Evolutionary conservation across 371 early-diverging fungal genomes (phyloP), one percentile per base, ranked within the genome.

Genomic region (Phascolomyces articulosus): DNA sequence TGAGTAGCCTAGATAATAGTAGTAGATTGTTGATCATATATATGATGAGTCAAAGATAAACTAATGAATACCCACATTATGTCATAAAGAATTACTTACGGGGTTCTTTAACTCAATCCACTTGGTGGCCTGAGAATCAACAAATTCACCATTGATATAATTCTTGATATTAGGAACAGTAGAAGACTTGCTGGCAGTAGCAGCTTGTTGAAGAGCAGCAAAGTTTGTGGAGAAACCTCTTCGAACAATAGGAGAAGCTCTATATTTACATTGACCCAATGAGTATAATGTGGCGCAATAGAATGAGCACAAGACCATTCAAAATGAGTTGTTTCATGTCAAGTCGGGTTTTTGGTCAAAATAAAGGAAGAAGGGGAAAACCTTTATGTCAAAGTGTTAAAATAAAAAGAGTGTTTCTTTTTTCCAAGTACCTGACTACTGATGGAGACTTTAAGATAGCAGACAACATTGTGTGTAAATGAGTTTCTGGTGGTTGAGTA

Each of bases 101-200:
- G 98, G 98, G 75, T 98, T 96, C 67, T 86, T 85, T 34, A 98
- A 87, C 56, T 93, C 93, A 67, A 95, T 90, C 95, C 95, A 96
- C 69, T 92, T 86, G 67, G 85, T 78, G 27, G 96, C 85, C 67
- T 91, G 87, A 15, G 97, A 96, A 64, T 96, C 94, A 47, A 92
- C 76, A 74, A 96, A 95, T 84, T 97, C 90, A 60, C 98, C 98
- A 69, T 97, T 91, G 77, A 98, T 93, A 68, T 84, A 91, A 62
- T 93, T 83, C 82, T 90, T 89, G 60, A 93, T 87, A 29, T 78
- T 87, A 24, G 82, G 82, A 29, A 78, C 78, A n/a, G 79, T 71
- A 21, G 77, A 63, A 15, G 69, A 69, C 63, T 67, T 55, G 27
- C 51, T 47, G 15, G 60, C 66, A 34, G 65, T 34, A 31, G 69